These are phyloP conservation scores for Fusarium dlaminii DNA, from an alignment of 2,329 filamentous ascomycete genomes.

Conservation along the genomic window DNA sequence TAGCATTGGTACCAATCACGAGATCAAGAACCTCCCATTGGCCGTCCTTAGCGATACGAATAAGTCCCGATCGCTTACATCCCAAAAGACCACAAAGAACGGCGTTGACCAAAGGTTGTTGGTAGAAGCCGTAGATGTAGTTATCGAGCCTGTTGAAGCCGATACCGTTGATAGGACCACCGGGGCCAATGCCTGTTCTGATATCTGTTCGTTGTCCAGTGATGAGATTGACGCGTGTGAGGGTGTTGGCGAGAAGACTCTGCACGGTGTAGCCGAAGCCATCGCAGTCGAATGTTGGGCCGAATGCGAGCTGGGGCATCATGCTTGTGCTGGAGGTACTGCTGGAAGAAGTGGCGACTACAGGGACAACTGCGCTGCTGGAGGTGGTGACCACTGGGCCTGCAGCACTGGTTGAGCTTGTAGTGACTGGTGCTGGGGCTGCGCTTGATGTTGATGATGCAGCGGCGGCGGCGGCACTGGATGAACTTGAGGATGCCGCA, in stretches of 20 bases:
- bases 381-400: background rate
- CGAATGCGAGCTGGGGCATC: background rate
- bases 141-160: constrained; percentile 36
- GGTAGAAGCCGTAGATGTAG: constrained; percentile 35
- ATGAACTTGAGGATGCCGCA: background rate
- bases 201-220: background rate
- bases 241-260: background rate
- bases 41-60: constrained; percentile 27
- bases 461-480: background rate
- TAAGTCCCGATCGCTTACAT: background rate
- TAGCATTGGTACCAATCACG: background rate
- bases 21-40: background rate
- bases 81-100: background rate
- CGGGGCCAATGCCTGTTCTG: background rate
- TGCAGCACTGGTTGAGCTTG: background rate
- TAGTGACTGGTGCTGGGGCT: background rate
- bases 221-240: constrained; percentile 16
- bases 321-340: background rate
- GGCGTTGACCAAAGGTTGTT: background rate
- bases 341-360: background rate
- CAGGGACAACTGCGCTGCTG: background rate
- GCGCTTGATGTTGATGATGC: background rate
- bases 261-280: constrained; percentile 16
- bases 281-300: constrained; percentile 27
- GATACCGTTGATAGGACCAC: constrained; percentile 20